Conservation (phyloP, 148 eudicot genomes). For the Talinum fruticosum region DNA sequence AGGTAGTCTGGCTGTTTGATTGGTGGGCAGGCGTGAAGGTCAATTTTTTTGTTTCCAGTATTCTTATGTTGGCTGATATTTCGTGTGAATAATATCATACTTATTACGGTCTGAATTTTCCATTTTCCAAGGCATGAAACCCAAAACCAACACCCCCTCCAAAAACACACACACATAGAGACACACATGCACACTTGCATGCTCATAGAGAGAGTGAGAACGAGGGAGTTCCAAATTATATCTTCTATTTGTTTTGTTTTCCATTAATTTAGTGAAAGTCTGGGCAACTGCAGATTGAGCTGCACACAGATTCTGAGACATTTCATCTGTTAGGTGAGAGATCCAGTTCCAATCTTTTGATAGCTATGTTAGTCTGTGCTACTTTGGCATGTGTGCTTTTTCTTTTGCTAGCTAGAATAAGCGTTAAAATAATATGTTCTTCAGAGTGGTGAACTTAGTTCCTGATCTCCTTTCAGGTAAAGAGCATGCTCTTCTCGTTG, state of each 20-base stretch:
- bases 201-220: too few relatives aligned
- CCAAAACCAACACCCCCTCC: too few relatives aligned
- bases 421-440: not conserved
- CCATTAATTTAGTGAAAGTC: constrained; percentile 1
- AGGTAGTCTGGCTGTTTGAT: constrained; percentile 74
- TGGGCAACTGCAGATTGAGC: constrained; percentile 42
- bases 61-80: not conserved
- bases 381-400: not conserved
- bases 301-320: constrained; percentile 48
- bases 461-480: constrained; percentile 45
- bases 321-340: constrained; percentile 50
- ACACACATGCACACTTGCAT: too few relatives aligned
- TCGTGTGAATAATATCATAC: not conserved
- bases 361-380: not conserved
- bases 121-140: not conserved
- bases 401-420: not conserved
- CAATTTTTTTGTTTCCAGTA: not conserved
- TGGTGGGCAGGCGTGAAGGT: constrained; percentile 93
- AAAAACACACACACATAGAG: too few relatives aligned
- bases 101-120: not conserved
- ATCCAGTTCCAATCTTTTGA: not conserved
- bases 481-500: constrained; percentile 62
- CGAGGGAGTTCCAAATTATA: too few relatives aligned
- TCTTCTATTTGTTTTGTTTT: not conserved
- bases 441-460: constrained; percentile 1